Percentiles rank a stretch among this genome's conserved stretches.
These are phyloP conservation scores for Auricularia sp. DNA, from an alignment of 768 basidiomycete species.

Conservation along the genomic window DNA sequence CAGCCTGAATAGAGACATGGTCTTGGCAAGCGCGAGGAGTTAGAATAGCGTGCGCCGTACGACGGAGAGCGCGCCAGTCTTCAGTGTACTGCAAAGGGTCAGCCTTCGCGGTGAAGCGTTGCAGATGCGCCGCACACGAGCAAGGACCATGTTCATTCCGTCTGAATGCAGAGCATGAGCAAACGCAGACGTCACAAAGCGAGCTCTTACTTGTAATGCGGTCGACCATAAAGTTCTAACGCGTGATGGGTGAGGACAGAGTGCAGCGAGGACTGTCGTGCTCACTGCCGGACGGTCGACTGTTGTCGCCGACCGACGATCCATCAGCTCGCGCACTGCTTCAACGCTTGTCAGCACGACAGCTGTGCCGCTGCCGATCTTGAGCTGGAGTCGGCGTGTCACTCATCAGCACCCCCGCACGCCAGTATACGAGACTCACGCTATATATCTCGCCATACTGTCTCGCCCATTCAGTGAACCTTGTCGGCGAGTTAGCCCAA, in stretches of 20 bases:
- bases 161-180: background rate
- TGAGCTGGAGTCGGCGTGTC: constrained; percentile 11
- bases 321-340: constrained; percentile 20
- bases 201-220: constrained; percentile 8
- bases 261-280: too few species aligned
- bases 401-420: constrained; percentile 3
- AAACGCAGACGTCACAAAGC: too few species aligned
- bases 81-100: constrained; percentile 1
- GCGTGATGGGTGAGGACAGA: background rate
- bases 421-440: constrained; percentile 2
- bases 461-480: constrained; percentile 22
- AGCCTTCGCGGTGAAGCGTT: background rate
- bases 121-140: constrained; percentile 1
- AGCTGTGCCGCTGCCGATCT: constrained; percentile 15
- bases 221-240: constrained; percentile 13
- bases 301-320: constrained; percentile 17
- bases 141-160: constrained; percentile 11
- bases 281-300: constrained; percentile 16
- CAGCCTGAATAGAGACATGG: constrained; percentile 20
- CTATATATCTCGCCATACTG: constrained; percentile 21
- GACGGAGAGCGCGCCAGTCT: constrained; percentile 11
- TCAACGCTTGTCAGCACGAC: constrained; percentile 17
- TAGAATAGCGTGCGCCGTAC: constrained; percentile 10
- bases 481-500: constrained; percentile 1
- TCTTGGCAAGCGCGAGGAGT: constrained; percentile 13